Conservation (phyloP, 768 basidiomycete species). For the Mycena filopes region DNA sequence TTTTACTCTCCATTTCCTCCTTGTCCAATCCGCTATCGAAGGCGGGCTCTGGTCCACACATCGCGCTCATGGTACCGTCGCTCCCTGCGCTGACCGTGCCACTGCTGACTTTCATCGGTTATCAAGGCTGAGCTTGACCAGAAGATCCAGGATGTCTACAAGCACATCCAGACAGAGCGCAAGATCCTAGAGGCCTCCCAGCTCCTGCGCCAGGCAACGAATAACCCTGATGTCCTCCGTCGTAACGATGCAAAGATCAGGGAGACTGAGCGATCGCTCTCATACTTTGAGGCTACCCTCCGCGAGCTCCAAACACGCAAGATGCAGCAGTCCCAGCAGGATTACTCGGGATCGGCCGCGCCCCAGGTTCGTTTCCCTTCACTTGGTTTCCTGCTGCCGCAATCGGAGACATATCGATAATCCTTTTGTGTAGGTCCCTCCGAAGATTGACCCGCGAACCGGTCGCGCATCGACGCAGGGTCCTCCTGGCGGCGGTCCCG, state of each 20-base stretch:
- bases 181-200: constrained; percentile 91
- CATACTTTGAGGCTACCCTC: constrained; percentile 89
- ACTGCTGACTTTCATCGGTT: constrained; percentile 22
- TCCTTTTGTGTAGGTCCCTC: constrained; percentile 57
- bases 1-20: constrained; percentile 14
- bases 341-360: constrained; percentile 57
- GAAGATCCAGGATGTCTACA: constrained; percentile 93
- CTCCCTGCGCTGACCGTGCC: constrained; percentile 16
- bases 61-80: constrained; percentile 34
- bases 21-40: constrained; percentile 17
- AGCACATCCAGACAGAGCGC: constrained; percentile 91
- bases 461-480: constrained; percentile 48
- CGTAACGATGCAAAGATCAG: constrained; percentile 87
- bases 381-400: constrained; percentile 25
- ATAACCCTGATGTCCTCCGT: constrained; percentile 86
- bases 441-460: constrained; percentile 56
- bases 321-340: constrained; percentile 65
- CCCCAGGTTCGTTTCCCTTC: constrained; percentile 51
- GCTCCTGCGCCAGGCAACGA: constrained; percentile 82
- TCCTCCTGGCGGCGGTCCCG: constrained; percentile 14
- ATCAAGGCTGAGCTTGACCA: constrained; percentile 80
- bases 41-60: constrained; percentile 27
- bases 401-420: constrained; percentile 37
- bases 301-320: constrained; percentile 85
- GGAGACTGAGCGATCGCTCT: constrained; percentile 84